A percentile compares a stretch with the other conserved stretches of the same genome.
Conservation (phyloP, 306 rosid genomes). For the Casuarina cunninghamiana region DNA sequence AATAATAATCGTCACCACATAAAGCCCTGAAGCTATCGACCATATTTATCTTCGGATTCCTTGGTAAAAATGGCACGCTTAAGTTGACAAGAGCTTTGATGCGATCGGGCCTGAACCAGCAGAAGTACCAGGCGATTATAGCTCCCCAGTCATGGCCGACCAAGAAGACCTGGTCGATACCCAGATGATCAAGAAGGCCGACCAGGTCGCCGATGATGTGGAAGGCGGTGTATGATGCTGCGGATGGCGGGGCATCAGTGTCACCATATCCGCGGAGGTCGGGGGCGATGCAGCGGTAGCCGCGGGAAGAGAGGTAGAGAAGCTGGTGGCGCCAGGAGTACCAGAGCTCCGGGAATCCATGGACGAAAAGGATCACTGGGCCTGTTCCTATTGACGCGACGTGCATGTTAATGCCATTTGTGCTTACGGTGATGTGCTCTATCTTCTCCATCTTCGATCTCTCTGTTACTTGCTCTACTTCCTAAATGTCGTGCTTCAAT, state of each 20-base stretch:
- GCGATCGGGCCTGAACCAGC: slow-evolving; percentile 50
- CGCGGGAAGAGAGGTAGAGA: slow-evolving; percentile 54
- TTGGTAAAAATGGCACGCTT: slow-evolving; percentile 44
- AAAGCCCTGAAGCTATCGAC: slow-evolving; percentile 28
- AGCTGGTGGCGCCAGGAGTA: slow-evolving; percentile 77
- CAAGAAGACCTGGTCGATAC: slow-evolving; percentile 47
- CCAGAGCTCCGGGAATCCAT: slow-evolving; percentile 77
- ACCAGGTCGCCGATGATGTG: slow-evolving; percentile 62
- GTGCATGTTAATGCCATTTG: slow-evolving; percentile 68
- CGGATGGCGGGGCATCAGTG: slow-evolving; percentile 54
- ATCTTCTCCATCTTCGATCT: slow-evolving; percentile 46
- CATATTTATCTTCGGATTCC: slow-evolving; percentile 37
- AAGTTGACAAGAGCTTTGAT: slow-evolving; percentile 64
- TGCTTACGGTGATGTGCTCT: slow-evolving; percentile 46
- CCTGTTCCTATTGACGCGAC: slow-evolving; percentile 63
- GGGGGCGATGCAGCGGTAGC: slow-evolving; percentile 74
- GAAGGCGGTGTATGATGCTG: slow-evolving; percentile 51
- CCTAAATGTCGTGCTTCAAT: no score
- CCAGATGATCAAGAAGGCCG: slow-evolving; percentile 56
- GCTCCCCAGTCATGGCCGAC: slow-evolving; percentile 76
- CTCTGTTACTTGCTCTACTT: not conserved
- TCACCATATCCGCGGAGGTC: slow-evolving; percentile 83
- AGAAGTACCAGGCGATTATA: slow-evolving; percentile 53
- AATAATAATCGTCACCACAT: slow-evolving; percentile 55
- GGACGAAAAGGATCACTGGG: slow-evolving; percentile 60